Base-by-base conservation (phyloP, 768 basidiomycete species). In the Ephemerocybe angulata region DNA sequence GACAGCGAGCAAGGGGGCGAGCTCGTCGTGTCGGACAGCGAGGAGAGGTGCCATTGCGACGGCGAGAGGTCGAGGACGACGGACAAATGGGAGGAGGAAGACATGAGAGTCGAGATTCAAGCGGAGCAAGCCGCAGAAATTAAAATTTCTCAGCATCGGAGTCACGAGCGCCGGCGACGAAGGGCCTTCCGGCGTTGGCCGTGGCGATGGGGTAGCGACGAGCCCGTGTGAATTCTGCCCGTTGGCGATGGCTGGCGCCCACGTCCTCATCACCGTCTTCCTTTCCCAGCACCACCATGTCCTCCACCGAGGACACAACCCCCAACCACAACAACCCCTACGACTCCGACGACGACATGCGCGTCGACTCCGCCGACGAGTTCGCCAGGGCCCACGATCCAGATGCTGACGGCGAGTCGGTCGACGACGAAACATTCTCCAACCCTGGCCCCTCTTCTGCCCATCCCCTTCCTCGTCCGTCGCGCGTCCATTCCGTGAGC, bases 51-150 rank as follows among this genome's bases (percentile, higher is more conserved):
- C 94, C 94, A 96, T 69, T 93, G 90, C 1, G 84, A 74, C 3
- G 92, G 93, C 22, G 88, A 86, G 49, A 96, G 75, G 76, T 97
- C 94, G 56, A 96, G 58, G 54, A 97, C 82, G 57, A 95, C 83
- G 50, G 41, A 44, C 50, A 53, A 54, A 48, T 33, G 29, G 12
- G 37, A 50, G 31, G 22, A 43, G 29, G 31, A 29, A 33, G 42
- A 37, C 25, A 48, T 41, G 51, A 21, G 24, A 52, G 40, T 48
- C 15, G 50, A 53, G 44, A 38, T 40, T 52, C 37, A 42, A 40
- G 37, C 51, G 27, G 40, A 52, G 37, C 46, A 48, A 42, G 40
- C 46, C 46, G 46, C 46, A 48, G 24, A 41, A 38, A 46, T 27
- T 35, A 52, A 51, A 52, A 38, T 42, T 50, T 50, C 46, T 28